phyloP scores from a whole-genome alignment of 2,329 filamentous ascomycete species.

The Fusarium secorum region DNA sequence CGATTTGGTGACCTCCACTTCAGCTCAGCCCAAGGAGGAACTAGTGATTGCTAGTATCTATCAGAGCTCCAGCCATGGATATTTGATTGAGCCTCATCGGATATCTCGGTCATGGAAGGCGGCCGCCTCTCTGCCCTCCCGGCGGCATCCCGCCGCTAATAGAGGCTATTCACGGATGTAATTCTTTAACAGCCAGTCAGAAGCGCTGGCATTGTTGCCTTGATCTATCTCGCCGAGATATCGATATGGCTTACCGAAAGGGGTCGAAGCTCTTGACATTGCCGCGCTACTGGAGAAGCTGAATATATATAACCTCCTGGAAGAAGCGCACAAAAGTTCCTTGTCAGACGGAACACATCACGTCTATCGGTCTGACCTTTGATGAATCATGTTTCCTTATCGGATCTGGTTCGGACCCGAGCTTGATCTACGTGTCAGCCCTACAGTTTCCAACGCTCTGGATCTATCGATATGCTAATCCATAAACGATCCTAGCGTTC shows the following conservation, averaged over 20 bases:
- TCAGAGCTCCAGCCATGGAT: not conserved
- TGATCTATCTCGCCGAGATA: not conserved
- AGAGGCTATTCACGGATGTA: not conserved
- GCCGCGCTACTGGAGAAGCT: no score
- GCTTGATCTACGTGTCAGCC: slow-evolving; percentile 14
- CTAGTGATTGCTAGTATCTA: not conserved
- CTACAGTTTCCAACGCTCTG: slow-evolving; percentile 6
- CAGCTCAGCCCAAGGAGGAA: slow-evolving; percentile 2
- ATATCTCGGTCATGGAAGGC: not conserved
- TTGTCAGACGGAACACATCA: not conserved
- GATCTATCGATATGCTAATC: not conserved
- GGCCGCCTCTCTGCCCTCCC: not conserved
- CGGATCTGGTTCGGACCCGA: slow-evolving; percentile 1
- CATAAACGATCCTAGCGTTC: slow-evolving; percentile 1
- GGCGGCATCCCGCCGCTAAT: not conserved
- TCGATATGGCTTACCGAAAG: not conserved
- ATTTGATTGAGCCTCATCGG: not conserved
- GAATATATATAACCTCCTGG: not conserved
- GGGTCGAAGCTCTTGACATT: not conserved
- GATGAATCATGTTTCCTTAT: not conserved
- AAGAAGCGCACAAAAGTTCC: not conserved
- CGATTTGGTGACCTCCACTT: not conserved
- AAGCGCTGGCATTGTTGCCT: not conserved
- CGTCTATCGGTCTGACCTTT: not conserved
- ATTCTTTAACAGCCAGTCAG: not conserved